These are phyloP conservation scores for Tylopilus cervinicoccineus DNA, from an alignment of 768 basidiomycete genomes.

Conservation along the genomic window DNA sequence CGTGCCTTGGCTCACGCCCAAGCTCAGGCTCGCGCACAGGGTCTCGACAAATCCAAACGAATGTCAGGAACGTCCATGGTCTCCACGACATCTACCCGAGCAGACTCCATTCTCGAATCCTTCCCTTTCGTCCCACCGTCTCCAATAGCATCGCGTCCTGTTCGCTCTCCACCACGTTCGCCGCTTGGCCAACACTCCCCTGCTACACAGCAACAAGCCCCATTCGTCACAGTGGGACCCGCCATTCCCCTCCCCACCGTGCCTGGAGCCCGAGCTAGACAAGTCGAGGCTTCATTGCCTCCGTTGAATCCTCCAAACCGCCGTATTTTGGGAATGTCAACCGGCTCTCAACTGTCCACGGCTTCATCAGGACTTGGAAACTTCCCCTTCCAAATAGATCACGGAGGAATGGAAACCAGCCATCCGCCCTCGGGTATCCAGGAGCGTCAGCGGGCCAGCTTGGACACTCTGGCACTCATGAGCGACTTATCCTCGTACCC, in stretches of 20 bases:
- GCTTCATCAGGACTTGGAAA: conserved; percentile 78
- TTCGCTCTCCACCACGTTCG: conserved; percentile 71
- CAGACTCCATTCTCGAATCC: conserved; percentile 81
- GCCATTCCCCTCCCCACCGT: background rate
- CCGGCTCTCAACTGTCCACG: conserved; percentile 72
- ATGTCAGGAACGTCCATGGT: conserved; percentile 64
- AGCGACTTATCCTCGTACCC: conserved; percentile 83
- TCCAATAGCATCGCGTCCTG: conserved; percentile 78
- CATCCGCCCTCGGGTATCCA: conserved; percentile 36
- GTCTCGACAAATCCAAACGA: conserved; percentile 42
- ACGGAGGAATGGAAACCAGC: conserved; percentile 40
- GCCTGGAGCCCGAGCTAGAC: conserved; percentile 17
- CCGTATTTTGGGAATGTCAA: conserved; percentile 65
- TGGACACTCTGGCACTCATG: conserved; percentile 82
- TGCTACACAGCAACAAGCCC: conserved; percentile 11
- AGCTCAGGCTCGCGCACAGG: conserved; percentile 54
- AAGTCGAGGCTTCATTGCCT: conserved; percentile 32
- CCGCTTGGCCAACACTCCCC: conserved; percentile 60
- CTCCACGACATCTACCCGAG: conserved; percentile 65
- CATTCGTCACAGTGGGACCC: background rate
- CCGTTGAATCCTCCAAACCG: conserved; percentile 46
- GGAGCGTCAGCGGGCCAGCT: conserved; percentile 66
- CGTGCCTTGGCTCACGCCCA: conserved; percentile 59
- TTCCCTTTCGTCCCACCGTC: conserved; percentile 91
- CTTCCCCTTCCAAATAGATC: conserved; percentile 85